Base-by-base conservation (phyloP, 345 rosid species). In the Punica granatum region DNA sequence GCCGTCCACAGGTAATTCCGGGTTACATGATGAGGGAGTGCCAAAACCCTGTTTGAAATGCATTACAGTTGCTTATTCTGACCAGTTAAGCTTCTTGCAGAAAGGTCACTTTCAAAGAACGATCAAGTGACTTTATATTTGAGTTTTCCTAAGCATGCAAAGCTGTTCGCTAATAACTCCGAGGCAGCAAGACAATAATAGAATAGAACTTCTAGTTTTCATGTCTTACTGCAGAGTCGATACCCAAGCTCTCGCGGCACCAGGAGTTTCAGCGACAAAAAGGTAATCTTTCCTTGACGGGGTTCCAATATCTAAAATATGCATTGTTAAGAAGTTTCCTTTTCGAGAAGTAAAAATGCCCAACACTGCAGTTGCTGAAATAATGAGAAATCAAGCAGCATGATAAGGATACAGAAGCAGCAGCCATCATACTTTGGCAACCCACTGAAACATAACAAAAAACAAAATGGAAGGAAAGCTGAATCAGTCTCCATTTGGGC, bases 161-260 rank as follows among this genome's bases (percentile, higher is more conserved):
- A 51, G 28, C 28, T 25, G 8, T 51, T n/a, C 19, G 30, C 51
- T 23, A 23, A 11, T 51, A 51, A 51, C 23, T 51, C n/a, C 5
- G 13, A 25, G 28, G 26, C 26, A 51, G 9, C 26, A n/a, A 1
- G 19, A 14, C 26, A 3, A 51, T n/a, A 25, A 23, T n/a, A 23
- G 59, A 3, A 23, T 23, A 7, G 21, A n/a, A 26, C 23, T 37
- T 56, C 25, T 69, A 76, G 65, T 44, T 65, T 18, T 48, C 42
- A 68, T 36, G 53, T 74, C 98, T 83, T 90, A 94, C 99, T 85
- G 92, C 73, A 94, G 79, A 41, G 99, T 92, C 70, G 93, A 77
- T 30, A 94, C 98, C 98, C 97, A 94, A 65, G 99, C 99, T 75
- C 85, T 88, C 71, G 99, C 89, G n/a, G 98, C 98, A 75, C 87